phyloP scores from a whole-genome alignment of 495 filamentous ascomycete genomes.

The Aspergillus leporis region DNA sequence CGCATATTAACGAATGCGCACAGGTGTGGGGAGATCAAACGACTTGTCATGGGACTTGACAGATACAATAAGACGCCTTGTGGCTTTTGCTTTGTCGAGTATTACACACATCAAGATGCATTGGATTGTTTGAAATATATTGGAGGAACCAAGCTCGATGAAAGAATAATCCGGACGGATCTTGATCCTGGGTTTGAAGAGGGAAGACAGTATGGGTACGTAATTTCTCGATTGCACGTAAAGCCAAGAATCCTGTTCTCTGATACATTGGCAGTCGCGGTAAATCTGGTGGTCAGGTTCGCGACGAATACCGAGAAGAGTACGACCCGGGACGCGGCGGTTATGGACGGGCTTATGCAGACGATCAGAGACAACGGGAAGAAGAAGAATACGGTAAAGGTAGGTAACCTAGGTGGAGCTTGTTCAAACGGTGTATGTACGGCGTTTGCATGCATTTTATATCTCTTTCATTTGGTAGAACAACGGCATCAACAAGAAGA shows the following conservation, averaged over 20 bases:
- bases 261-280: slow-evolving; percentile 55
- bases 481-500: slow-evolving; percentile 18
- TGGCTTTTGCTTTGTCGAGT: slow-evolving; percentile 99
- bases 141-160: slow-evolving; percentile 97
- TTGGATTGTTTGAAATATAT: slow-evolving; percentile 98
- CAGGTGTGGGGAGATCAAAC: slow-evolving; percentile 93
- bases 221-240: slow-evolving; percentile 1
- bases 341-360: slow-evolving; percentile 67
- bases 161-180: slow-evolving; percentile 95
- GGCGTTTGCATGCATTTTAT: slow-evolving; percentile 37
- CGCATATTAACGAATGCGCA: slow-evolving; percentile 3
- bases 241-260: slow-evolving; percentile 25
- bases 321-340: slow-evolving; percentile 94
- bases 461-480: slow-evolving; percentile 23
- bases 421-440: slow-evolving; percentile 28
- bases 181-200: slow-evolving; percentile 94
- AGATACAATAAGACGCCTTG: slow-evolving; percentile 96
- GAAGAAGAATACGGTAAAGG: slow-evolving; percentile 55
- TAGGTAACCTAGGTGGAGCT: slow-evolving; percentile 33
- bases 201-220: slow-evolving; percentile 88
- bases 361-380: slow-evolving; percentile 60
- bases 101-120: slow-evolving; percentile 95
- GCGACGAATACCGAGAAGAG: slow-evolving; percentile 96
- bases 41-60: slow-evolving; percentile 97
- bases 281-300: slow-evolving; percentile 94